Evolutionary conservation across 768 basidiomycete genomes (phyloP), one percentile per base, ranked within the genome.

Genomic region (Trametes cinnabarina): DNA sequence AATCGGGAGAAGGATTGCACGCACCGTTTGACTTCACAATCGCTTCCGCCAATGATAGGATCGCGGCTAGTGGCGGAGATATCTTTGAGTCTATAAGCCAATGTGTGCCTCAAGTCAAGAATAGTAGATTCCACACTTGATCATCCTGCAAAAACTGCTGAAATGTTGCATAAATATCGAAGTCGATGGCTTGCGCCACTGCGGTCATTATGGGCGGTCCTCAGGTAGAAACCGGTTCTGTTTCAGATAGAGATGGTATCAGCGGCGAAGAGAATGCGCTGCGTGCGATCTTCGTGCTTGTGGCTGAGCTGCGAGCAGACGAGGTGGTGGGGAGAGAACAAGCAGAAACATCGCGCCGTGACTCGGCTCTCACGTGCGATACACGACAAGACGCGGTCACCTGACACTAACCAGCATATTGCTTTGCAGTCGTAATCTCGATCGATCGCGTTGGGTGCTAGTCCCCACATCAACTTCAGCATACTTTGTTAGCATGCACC

Each of bases 51-150:
- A 97, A 77, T 12, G 93, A 83, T 20, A 91, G 78, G 55, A 98
- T 92, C 15, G 95, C 95, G 19, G 94, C 95, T 20, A 96, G 77
- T 9, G 94, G 94, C 4, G 84, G 81, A 0, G 90, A 86, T 54
- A 91, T 82, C 90, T 92, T 53, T 19, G 22, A 15, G 30, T 28
- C 14, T n/a, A 42, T 46, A 20, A 58, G 50, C 55, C 30, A 32
- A n/a, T 26, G 43, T 40, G 20, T 46, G 26, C 8, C 17, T 5
- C 25, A 6, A 6, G 35, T 15, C 32, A 37, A 28, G 20, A 43
- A 37, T 12, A 46, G 17, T 23, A 49, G 34, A 39, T 49, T 46
- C 73, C 81, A 63, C 66, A 91, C 92, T 73, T 90, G 71, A 37
- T 86, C 80, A 73, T 94, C 73, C 46, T 77, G 70, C 51, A 92